Conservation (phyloP, 169 alveolate species). For the Eimeria brunetti region DNA sequence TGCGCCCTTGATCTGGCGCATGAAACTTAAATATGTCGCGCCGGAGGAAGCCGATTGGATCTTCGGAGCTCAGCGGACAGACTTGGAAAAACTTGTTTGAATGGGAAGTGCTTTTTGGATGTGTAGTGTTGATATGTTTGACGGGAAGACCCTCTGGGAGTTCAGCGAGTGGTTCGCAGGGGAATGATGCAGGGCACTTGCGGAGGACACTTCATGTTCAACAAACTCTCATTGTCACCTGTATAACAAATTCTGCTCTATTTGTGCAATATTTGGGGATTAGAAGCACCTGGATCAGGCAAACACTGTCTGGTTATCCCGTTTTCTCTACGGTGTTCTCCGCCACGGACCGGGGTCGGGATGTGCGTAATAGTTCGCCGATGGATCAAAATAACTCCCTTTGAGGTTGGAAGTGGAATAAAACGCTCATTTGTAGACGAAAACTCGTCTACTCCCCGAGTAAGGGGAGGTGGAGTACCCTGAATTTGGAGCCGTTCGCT, state of each 20-base stretch:
- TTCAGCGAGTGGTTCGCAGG: neutral
- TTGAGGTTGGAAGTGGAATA: neutral
- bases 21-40: neutral
- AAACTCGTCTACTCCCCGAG: neutral
- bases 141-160: neutral
- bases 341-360: neutral
- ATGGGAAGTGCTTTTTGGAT: neutral
- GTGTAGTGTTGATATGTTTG: neutral
- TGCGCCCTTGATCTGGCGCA: neutral
- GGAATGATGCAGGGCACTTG: neutral
- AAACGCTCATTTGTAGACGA: neutral
- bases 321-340: neutral
- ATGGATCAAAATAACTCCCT: neutral
- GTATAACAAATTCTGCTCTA: neutral
- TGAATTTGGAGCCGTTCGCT: conserved; percentile 67
- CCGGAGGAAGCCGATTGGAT: neutral
- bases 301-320: neutral
- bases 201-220: conserved; percentile 6
- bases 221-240: neutral
- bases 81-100: neutral
- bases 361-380: neutral
- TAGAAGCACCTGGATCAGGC: neutral
- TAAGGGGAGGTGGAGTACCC: neutral
- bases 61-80: neutral
- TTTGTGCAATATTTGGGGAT: neutral